Evolutionary conservation across 495 filamentous ascomycete species (phyloP).

Genomic region (Copromyces sp.): DNA sequence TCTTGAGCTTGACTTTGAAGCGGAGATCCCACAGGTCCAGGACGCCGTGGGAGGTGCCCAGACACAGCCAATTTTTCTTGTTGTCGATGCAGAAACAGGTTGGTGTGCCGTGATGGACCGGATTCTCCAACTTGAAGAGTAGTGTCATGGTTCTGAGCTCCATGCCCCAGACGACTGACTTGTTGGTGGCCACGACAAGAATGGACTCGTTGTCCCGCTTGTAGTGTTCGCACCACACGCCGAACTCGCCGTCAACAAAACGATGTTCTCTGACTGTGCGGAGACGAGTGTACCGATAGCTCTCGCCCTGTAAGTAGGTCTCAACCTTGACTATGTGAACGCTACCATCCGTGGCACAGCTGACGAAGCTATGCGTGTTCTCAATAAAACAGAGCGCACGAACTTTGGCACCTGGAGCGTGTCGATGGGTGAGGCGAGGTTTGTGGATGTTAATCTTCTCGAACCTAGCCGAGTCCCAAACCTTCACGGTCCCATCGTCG

Average conservation of each 20-base stretch:
- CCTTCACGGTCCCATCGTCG: slow-evolving; percentile 82
- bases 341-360: slow-evolving; percentile 80
- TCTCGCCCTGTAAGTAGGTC: slow-evolving; percentile 47
- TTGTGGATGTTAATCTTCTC: slow-evolving; percentile 83
- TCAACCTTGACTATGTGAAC: slow-evolving; percentile 85
- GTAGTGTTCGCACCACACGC: slow-evolving; percentile 88
- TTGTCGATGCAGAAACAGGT: slow-evolving; percentile 86
- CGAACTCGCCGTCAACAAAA: slow-evolving; percentile 62
- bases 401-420: slow-evolving; percentile 58
- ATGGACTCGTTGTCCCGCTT: slow-evolving; percentile 71
- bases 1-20: slow-evolving; percentile 76
- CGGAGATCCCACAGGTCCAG: slow-evolving; percentile 94
- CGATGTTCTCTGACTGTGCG: slow-evolving; percentile 70
- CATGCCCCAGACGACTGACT: slow-evolving; percentile 67
- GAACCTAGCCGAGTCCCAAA: slow-evolving; percentile 86
- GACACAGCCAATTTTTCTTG: slow-evolving; percentile 76
- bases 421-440: slow-evolving; percentile 77
- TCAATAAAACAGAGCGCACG: slow-evolving; percentile 82
- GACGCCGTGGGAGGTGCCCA: slow-evolving; percentile 89
- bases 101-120: slow-evolving; percentile 85
- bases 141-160: slow-evolving; percentile 83
- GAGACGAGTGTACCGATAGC: slow-evolving; percentile 66
- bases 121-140: slow-evolving; percentile 74
- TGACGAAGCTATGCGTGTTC: slow-evolving; percentile 87
- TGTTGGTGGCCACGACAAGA: slow-evolving; percentile 78